phyloP scores from a whole-genome alignment of 139 green algal genomes.

The Volvox reticuliferus region DNA sequence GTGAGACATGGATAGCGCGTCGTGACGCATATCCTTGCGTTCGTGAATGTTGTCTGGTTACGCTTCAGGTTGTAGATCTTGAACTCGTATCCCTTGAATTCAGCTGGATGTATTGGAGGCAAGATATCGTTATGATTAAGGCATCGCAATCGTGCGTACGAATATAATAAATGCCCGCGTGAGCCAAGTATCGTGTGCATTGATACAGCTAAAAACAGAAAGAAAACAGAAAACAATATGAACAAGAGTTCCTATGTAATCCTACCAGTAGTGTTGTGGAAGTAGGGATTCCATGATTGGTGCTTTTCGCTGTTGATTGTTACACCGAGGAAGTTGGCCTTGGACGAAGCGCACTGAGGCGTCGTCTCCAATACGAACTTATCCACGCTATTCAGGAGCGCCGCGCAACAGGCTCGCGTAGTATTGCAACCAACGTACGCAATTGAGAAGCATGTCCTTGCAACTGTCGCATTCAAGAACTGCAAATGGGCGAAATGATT shows the following conservation, averaged over 20 bases:
- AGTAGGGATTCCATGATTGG: not conserved
- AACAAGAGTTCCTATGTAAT: no score
- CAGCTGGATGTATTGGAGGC: not conserved
- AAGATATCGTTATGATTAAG: no score
- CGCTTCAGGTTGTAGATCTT: conserved; percentile 18
- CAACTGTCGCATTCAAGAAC: not conserved
- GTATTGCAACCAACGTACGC: not conserved
- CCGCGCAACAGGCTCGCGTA: not conserved
- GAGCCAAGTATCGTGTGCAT: no score
- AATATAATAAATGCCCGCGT: not conserved
- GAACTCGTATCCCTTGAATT: not conserved
- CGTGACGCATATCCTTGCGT: not conserved
- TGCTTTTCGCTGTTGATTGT: not conserved
- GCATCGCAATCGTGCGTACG: not conserved
- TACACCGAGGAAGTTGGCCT: not conserved
- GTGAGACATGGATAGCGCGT: not conserved
- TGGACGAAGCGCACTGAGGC: not conserved
- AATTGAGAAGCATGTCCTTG: not conserved
- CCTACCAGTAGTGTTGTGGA: not conserved
- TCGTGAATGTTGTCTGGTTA: not conserved
- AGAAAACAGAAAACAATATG: no score
- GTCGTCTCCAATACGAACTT: conserved; percentile 1
- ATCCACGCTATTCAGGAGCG: not conserved
- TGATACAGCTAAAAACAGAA: no score
- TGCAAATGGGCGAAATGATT: not conserved